These are phyloP conservation scores for Typha latifolia DNA, from an alignment of 176 grass and related monocot species.

Conservation along the genomic window DNA sequence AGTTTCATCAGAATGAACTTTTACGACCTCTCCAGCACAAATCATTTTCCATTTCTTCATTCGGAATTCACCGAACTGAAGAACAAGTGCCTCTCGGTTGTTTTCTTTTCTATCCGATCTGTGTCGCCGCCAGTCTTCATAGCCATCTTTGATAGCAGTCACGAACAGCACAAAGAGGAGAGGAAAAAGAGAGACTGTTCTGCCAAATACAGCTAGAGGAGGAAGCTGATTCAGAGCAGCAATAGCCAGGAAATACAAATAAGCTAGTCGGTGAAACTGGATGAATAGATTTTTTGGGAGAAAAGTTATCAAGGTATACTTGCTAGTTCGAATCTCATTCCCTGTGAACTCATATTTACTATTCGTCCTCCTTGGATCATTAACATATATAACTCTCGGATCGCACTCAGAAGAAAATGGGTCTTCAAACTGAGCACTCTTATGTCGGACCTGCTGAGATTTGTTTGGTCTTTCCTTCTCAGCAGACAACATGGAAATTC, in stretches of 20 bases:
- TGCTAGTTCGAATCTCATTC: slow-evolving; percentile 98
- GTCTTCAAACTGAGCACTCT: slow-evolving; percentile 64
- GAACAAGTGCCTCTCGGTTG: slow-evolving; percentile 82
- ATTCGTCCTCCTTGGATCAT: slow-evolving; percentile 88
- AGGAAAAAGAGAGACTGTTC: slow-evolving; percentile 92
- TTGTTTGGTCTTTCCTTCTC: slow-evolving; percentile 54
- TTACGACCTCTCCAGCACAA: slow-evolving; percentile 85
- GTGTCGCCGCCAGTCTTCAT: slow-evolving; percentile 96
- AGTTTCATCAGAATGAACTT: slow-evolving; percentile 74
- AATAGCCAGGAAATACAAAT: slow-evolving; percentile 96
- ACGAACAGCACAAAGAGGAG: slow-evolving; percentile 93
- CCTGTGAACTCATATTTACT: slow-evolving; percentile 88
- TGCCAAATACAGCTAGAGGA: slow-evolving; percentile 96
- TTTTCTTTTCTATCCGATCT: slow-evolving; percentile 96
- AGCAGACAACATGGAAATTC: slow-evolving; percentile 38
- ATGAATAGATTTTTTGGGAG: slow-evolving; percentile 98
- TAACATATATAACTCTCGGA: slow-evolving; percentile 78
- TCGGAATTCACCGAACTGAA: slow-evolving; percentile 71
- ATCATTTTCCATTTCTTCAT: slow-evolving; percentile 93
- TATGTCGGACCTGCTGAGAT: slow-evolving; percentile 46
- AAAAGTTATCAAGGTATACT: slow-evolving; percentile 95
- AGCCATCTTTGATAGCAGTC: slow-evolving; percentile 99
- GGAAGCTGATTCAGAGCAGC: slow-evolving; percentile 98
- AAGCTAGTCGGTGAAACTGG: slow-evolving; percentile 91
- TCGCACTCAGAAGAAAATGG: slow-evolving; percentile 64